Percentiles rank a stretch among this genome's conserved stretches.
Evolutionary conservation across 306 rosid genomes (phyloP).

Genomic region (Ormosia semicastrata): DNA sequence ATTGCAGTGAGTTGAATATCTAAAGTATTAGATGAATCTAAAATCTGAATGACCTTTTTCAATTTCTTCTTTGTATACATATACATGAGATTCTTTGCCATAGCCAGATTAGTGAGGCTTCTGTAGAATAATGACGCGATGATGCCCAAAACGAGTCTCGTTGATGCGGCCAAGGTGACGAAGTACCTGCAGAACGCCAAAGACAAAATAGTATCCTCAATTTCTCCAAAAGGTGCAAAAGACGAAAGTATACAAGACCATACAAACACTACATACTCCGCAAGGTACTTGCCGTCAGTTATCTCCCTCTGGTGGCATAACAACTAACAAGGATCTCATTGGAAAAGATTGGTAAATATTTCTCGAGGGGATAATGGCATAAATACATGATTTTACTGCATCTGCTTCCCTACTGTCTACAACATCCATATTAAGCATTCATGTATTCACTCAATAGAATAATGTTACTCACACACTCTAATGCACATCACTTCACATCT

Average conservation of each 20-base stretch:
- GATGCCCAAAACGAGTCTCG: slow-evolving; percentile 81
- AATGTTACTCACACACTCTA: not conserved
- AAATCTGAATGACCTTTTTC: not conserved
- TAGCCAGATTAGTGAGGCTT: slow-evolving; percentile 52
- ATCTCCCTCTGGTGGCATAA: not conserved
- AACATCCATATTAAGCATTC: not conserved
- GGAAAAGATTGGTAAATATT: not conserved
- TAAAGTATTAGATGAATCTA: not conserved
- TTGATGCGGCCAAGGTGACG: slow-evolving; percentile 91
- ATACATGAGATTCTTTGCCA: not conserved
- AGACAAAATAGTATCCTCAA: not conserved
- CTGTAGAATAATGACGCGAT: slow-evolving; percentile 68
- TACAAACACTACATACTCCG: not conserved
- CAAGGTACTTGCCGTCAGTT: not conserved
- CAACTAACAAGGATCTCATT: not conserved
- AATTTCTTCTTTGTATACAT: not conserved
- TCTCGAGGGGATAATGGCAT: not conserved
- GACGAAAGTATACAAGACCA: not conserved
- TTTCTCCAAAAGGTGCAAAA: not conserved
- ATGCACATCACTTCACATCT: not conserved
- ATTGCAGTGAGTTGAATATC: not conserved
- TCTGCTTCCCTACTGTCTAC: not conserved
- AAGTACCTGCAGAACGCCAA: slow-evolving; percentile 66
- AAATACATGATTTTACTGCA: not conserved
- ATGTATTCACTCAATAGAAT: not conserved